A percentile compares a stretch with the other conserved stretches of the same genome.
Evolutionary conservation across 768 basidiomycete genomes (phyloP).

Genomic region (Astraeus odoratus): DNA sequence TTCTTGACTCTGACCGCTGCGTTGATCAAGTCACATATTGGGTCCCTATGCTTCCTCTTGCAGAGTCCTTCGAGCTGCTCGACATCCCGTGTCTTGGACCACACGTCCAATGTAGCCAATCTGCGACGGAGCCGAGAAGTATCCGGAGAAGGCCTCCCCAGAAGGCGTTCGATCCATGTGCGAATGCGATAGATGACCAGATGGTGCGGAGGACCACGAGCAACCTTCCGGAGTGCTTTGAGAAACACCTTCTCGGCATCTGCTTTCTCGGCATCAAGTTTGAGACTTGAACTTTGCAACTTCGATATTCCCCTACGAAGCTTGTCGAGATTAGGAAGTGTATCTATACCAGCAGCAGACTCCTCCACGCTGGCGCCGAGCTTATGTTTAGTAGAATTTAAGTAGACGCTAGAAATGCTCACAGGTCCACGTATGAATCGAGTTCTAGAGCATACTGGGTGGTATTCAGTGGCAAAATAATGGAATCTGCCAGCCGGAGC

Average conservation of each 20-base stretch:
- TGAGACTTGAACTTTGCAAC: constrained; percentile 44
- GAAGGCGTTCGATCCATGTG: constrained; percentile 24
- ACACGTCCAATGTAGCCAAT: constrained; percentile 2
- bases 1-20: constrained; percentile 52
- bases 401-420: constrained; percentile 22
- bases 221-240: constrained; percentile 34
- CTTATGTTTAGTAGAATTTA: constrained; percentile 10
- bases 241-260: constrained; percentile 48
- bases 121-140: not conserved
- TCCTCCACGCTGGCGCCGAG: constrained; percentile 40
- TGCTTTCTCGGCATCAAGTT: constrained; percentile 53
- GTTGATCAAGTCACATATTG: constrained; percentile 41
- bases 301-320: constrained; percentile 41
- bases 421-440: constrained; percentile 56
- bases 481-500: constrained; percentile 55
- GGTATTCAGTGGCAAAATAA: constrained; percentile 68
- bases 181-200: constrained; percentile 3
- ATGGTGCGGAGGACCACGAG: not conserved
- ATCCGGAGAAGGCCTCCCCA: constrained; percentile 1
- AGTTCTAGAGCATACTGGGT: constrained; percentile 70
- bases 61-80: constrained; percentile 4
- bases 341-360: constrained; percentile 23
- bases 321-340: constrained; percentile 30
- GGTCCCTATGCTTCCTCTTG: constrained; percentile 20
- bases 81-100: constrained; percentile 1